A percentile compares a stretch with the other conserved stretches of the same genome.
These are phyloP conservation scores for Hypoxylon rickii DNA, from an alignment of 495 filamentous ascomycete genomes.

Conservation along the genomic window DNA sequence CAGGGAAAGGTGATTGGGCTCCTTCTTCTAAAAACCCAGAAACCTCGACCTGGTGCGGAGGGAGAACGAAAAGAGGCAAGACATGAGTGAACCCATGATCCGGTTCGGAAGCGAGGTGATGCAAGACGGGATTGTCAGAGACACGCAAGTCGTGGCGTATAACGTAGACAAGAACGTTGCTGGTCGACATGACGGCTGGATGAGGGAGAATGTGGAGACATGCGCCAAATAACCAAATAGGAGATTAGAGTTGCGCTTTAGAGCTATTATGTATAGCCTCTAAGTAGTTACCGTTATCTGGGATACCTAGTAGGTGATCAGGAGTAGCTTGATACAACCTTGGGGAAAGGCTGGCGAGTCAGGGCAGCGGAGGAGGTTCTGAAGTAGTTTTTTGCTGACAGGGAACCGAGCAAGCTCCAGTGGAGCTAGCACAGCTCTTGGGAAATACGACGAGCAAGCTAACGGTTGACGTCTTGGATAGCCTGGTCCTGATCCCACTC, in stretches of 20 bases:
- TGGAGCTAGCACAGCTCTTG: conserved; percentile 17
- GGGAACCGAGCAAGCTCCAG: conserved; percentile 7
- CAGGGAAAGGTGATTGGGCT: conserved; percentile 57
- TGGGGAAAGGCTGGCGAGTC: neutral
- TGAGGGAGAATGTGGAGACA: conserved; percentile 1
- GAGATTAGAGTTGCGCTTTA: neutral
- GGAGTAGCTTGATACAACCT: too few species aligned
- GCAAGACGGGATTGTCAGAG: conserved; percentile 68
- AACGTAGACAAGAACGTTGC: conserved; percentile 62
- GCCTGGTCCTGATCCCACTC: conserved; percentile 3
- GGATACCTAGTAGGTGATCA: neutral
- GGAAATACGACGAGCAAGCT: conserved; percentile 15
- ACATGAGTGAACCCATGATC: conserved; percentile 65
- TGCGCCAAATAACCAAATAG: neutral
- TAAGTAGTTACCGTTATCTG: too few species aligned
- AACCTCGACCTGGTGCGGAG: conserved; percentile 68
- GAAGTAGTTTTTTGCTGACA: neutral
- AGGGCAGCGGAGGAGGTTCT: conserved; percentile 1
- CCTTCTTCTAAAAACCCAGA: conserved; percentile 63
- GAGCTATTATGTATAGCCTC: conserved; percentile 1
- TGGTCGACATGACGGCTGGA: conserved; percentile 36
- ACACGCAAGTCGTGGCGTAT: conserved; percentile 69
- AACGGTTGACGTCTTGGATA: conserved; percentile 28
- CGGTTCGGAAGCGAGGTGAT: conserved; percentile 51
- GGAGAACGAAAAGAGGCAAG: conserved; percentile 67